Evolutionary conservation across 2,329 filamentous ascomycete genomes (phyloP), one percentile per base, ranked within the genome.

Genomic region (Claviceps spartinae): DNA sequence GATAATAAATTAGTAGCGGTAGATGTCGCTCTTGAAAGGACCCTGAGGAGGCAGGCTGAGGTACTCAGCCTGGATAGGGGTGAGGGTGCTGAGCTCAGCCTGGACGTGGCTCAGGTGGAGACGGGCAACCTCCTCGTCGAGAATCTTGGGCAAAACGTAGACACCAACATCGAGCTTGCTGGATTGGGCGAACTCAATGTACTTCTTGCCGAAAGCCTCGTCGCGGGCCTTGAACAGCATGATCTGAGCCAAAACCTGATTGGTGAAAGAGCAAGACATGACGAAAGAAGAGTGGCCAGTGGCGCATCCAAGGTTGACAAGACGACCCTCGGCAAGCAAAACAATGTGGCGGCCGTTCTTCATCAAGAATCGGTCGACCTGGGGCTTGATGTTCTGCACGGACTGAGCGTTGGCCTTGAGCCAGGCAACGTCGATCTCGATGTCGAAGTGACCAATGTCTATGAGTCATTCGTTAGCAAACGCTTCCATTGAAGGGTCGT

Each of bases 251-350:
- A 98, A 88, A 65, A 97, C 93, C 82, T 98, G 93, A 86, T 98
- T 98, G 82, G 90, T 95, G 86, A 98, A 98, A 59, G 91, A 97
- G 86, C 93, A 98, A 65, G 90, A 96, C 93, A 98, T 97, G 62
- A 98, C 93, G 74, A 98, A 98, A 50, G 91, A 97, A 62, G 90
- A 95, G 86, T 98, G 93, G 62, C 93, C 93, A 59, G 93, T 98
- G 69, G 93, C 93, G 75, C 93, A 98, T 73, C 93, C 93, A 64
- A 98, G 81, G 85, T 98, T 98, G 77, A 98, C 93, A 60, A 98
- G 86, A 79, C 93, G 91, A 63, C 93, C 93, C 79, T 97, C 93
- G 58, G 93, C 93, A 59, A 98, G 83, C 65, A 98, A 89, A 75
- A 98, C 95, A 80, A 98, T 90, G 82, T 97, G 85, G 65, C 87